Conservation (phyloP, 129 eudicot genomes). For the Calendula officinalis region DNA sequence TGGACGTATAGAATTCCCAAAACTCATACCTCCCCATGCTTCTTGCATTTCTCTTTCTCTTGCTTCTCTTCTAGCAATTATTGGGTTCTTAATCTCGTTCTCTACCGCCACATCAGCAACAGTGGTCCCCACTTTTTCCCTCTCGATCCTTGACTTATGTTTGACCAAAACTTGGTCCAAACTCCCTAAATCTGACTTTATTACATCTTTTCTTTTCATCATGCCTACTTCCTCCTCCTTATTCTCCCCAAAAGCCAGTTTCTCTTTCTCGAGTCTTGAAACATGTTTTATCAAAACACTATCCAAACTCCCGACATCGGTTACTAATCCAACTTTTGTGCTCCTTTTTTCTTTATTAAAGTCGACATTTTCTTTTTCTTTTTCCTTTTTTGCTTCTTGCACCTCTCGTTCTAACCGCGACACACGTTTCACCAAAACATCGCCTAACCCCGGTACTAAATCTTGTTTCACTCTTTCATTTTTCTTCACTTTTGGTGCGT, state of each 20-base stretch:
- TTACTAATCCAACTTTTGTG: conserved; percentile 18
- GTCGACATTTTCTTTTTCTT: conserved; percentile 84
- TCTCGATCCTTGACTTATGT: conserved; percentile 67
- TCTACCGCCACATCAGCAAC: conserved; percentile 36
- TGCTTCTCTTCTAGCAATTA: conserved; percentile 56
- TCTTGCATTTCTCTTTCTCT: conserved; percentile 77
- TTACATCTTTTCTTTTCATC: conserved; percentile 23
- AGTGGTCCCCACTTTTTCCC: conserved; percentile 46
- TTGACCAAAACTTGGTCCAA: conserved; percentile 72
- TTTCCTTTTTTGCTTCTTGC: conserved; percentile 63
- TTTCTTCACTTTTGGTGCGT: conserved; percentile 34
- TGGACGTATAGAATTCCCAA: conserved; percentile 80
- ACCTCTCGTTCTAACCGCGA: conserved; percentile 78
- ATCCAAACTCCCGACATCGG: conserved; percentile 51
- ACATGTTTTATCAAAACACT: conserved; percentile 70
- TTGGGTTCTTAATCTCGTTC: conserved; percentile 27
- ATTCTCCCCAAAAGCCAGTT: conserved; percentile 31
- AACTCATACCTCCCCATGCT: conserved; percentile 94
- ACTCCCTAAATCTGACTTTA: conserved; percentile 37
- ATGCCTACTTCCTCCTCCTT: conserved; percentile 40
- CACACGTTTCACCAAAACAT: conserved; percentile 60
- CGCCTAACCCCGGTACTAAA: conserved; percentile 57
- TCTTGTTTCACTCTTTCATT: conserved; percentile 38
- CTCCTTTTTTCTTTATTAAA: conserved; percentile 35
- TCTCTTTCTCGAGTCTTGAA: conserved; percentile 78